phyloP scores from a whole-genome alignment of 2,329 filamentous ascomycete species.

The Magnaporthales sp. region DNA sequence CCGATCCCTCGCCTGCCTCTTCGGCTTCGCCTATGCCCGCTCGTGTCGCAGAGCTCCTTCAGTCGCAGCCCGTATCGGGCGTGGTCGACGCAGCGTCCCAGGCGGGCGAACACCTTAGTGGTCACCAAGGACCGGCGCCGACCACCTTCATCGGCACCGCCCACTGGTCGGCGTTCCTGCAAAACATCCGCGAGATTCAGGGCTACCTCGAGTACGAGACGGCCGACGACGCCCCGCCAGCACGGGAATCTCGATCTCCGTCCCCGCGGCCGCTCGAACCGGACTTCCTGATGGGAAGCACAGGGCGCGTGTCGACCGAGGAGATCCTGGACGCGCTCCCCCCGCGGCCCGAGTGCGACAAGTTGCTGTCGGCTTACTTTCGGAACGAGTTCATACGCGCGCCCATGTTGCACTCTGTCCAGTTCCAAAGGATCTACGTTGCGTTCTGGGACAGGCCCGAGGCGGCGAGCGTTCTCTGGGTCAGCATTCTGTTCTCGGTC shows the following conservation, averaged over 20 bases:
- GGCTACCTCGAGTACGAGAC: conserved; percentile 38
- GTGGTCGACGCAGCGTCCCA: conserved; percentile 10
- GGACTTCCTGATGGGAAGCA: conserved; percentile 27
- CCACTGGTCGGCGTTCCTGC: conserved; percentile 51
- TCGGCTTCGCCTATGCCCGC: not conserved
- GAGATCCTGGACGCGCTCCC: conserved; percentile 41
- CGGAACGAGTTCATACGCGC: conserved; percentile 42
- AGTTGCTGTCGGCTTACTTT: conserved; percentile 44
- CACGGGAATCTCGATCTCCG: conserved; percentile 10
- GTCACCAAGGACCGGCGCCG: conserved; percentile 21
- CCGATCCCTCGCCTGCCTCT: not conserved
- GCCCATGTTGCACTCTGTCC: conserved; percentile 33
- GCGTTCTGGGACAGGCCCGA: conserved; percentile 34
- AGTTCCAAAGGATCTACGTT: conserved; percentile 40
- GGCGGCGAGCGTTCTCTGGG: conserved; percentile 34
- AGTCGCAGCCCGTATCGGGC: not conserved
- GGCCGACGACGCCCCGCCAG: conserved; percentile 23
- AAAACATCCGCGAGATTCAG: conserved; percentile 54
- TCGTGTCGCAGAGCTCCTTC: conserved; percentile 24
- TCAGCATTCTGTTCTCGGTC: conserved; percentile 41
- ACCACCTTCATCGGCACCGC: conserved; percentile 50
- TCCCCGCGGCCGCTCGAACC: conserved; percentile 30
- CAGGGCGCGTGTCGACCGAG: conserved; percentile 28
- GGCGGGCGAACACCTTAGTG: conserved; percentile 11
- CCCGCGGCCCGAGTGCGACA: conserved; percentile 34